phyloP scores from a whole-genome alignment of 768 basidiomycete genomes.

The Hysterangium stoloniferum region DNA sequence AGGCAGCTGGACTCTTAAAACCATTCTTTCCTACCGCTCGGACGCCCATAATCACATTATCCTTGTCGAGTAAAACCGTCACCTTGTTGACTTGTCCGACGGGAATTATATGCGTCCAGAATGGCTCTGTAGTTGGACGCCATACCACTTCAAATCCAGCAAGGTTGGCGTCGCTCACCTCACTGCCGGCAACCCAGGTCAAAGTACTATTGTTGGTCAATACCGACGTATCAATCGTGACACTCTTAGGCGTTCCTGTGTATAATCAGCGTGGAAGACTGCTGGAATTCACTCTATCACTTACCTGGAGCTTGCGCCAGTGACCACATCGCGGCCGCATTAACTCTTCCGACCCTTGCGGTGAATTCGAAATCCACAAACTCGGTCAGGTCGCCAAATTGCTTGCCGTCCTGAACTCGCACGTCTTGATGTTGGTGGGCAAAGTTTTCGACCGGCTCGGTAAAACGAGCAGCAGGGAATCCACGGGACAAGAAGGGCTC shows the following conservation, averaged over 20 bases:
- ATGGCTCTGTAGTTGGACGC: constrained; percentile 38
- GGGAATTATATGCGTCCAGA: constrained; percentile 42
- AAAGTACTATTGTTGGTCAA: constrained; percentile 50
- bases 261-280: neutral
- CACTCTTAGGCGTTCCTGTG: constrained; percentile 38
- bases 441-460: constrained; percentile 49
- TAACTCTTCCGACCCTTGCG: constrained; percentile 42
- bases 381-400: constrained; percentile 47
- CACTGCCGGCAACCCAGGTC: constrained; percentile 34
- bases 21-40: constrained; percentile 44
- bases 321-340: constrained; percentile 46
- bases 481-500: constrained; percentile 41
- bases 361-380: constrained; percentile 49
- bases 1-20: constrained; percentile 41
- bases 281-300: too few relatives aligned
- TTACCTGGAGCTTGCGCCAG: constrained; percentile 44
- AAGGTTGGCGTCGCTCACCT: constrained; percentile 22
- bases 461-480: constrained; percentile 48
- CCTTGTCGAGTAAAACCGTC: constrained; percentile 40
- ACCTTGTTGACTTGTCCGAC: constrained; percentile 36
- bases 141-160: constrained; percentile 46
- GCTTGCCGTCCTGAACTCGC: constrained; percentile 40
- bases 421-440: constrained; percentile 52
- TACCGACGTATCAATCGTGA: constrained; percentile 37
- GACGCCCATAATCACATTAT: constrained; percentile 44